phyloP scores from a whole-genome alignment of 2,329 filamentous ascomycete species.

The Dactylonectria macrodidyma region DNA sequence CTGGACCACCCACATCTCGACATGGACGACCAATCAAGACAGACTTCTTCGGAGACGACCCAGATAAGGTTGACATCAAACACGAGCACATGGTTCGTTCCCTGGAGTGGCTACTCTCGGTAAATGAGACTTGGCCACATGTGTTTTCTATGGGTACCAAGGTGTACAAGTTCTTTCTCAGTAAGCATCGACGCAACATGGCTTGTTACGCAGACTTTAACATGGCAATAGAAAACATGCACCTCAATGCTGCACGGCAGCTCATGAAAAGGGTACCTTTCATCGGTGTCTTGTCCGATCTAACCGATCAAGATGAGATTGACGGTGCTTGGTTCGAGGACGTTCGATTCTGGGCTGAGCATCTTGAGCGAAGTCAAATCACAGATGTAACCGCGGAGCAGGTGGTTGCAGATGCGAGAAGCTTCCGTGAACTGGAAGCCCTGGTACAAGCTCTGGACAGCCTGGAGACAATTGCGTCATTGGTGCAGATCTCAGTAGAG shows the following conservation, averaged over 20 bases:
- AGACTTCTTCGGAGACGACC: slow-evolving; percentile 79
- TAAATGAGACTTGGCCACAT: slow-evolving; percentile 79
- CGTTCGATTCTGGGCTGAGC: slow-evolving; percentile 57
- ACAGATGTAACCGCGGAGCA: slow-evolving; percentile 57
- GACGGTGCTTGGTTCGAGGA: slow-evolving; percentile 58
- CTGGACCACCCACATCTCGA: slow-evolving; percentile 50
- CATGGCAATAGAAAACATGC: slow-evolving; percentile 59
- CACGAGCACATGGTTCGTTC: slow-evolving; percentile 82
- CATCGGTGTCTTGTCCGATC: slow-evolving; percentile 61
- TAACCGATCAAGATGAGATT: slow-evolving; percentile 55
- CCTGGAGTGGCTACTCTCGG: slow-evolving; percentile 86
- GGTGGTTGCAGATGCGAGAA: slow-evolving; percentile 69
- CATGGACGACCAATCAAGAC: slow-evolving; percentile 75
- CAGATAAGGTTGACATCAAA: slow-evolving; percentile 67
- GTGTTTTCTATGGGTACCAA: slow-evolving; percentile 78
- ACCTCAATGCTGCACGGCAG: slow-evolving; percentile 68
- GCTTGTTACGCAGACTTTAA: slow-evolving; percentile 22
- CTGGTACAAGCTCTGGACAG: slow-evolving; percentile 76
- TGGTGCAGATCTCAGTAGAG: slow-evolving; percentile 67
- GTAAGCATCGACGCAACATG: slow-evolving; percentile 68
- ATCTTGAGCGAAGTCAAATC: slow-evolving; percentile 55
- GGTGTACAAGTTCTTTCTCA: slow-evolving; percentile 87
- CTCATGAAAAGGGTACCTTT: slow-evolving; percentile 68
- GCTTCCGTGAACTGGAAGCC: slow-evolving; percentile 78
- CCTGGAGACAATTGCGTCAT: slow-evolving; percentile 76